These are phyloP conservation scores for Magnusiomyces suaveolens DNA, from an alignment of 1,139 yeast genomes.

Conservation along the genomic window DNA sequence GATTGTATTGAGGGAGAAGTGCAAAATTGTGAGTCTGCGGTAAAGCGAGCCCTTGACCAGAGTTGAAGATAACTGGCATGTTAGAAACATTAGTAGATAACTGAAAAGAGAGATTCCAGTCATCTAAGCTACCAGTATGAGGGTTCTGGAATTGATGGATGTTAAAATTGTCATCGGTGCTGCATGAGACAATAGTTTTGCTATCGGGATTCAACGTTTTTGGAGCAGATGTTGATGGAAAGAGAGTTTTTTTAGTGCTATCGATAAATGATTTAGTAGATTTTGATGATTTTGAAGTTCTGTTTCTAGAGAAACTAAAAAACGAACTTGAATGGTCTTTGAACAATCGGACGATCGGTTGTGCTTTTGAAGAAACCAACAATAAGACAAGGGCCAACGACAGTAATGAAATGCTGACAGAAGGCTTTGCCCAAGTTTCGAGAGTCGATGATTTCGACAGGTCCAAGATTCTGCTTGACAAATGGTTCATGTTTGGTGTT, in stretches of 20 bases:
- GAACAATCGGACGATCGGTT: neutral
- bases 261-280: no score
- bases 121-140: neutral
- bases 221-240: neutral
- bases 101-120: neutral
- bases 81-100: neutral
- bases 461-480: neutral
- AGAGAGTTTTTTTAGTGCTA: neutral
- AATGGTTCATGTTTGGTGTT: neutral
- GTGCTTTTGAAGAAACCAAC: neutral
- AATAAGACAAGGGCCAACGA: neutral
- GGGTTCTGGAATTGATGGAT: neutral
- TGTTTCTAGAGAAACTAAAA: neutral
- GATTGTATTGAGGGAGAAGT: neutral
- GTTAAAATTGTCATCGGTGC: neutral
- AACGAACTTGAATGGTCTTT: neutral
- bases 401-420: neutral
- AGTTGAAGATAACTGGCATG: no score
- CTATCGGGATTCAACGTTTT: neutral
- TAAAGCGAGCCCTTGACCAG: neutral
- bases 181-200: neutral
- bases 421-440: neutral
- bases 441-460: neutral
- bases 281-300: neutral
- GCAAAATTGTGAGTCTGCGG: no score